Evolutionary conservation across 257 asterid species (phyloP).

Genomic region (Lycium ferocissimum): DNA sequence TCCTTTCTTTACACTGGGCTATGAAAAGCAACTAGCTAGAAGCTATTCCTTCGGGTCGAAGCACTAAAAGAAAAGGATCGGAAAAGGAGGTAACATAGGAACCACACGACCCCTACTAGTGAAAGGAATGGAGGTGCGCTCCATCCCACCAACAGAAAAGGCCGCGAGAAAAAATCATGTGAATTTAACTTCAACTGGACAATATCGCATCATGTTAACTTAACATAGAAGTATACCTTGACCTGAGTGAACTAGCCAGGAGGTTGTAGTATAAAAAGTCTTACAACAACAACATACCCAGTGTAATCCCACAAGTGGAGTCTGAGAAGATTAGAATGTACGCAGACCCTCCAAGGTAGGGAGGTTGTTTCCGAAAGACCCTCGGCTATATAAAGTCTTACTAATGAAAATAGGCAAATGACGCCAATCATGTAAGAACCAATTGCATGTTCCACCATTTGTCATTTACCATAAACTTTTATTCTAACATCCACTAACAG

Average conservation of each 20-base stretch:
- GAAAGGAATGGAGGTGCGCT: background rate
- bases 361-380: too few relatives aligned
- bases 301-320: too few relatives aligned
- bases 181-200: background rate
- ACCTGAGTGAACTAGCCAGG: background rate
- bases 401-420: background rate
- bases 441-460: background rate
- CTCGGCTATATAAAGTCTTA: background rate
- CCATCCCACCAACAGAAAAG: background rate
- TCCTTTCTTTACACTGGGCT: too few relatives aligned
- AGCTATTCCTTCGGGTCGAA: background rate
- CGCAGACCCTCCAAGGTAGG: too few relatives aligned
- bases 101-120: background rate
- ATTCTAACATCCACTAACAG: slow-evolving; percentile 11
- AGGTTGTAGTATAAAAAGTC: background rate
- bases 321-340: too few relatives aligned
- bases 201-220: background rate
- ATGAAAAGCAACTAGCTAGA: too few relatives aligned
- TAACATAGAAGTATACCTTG: background rate
- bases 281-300: too few relatives aligned
- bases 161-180: background rate
- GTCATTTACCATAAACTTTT: background rate
- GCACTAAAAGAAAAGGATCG: background rate
- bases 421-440: background rate
- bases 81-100: background rate